Evolutionary conservation across 306 rosid species (phyloP), one percentile per base, ranked within the genome.

Genomic region (Ochetophila trinervis): DNA sequence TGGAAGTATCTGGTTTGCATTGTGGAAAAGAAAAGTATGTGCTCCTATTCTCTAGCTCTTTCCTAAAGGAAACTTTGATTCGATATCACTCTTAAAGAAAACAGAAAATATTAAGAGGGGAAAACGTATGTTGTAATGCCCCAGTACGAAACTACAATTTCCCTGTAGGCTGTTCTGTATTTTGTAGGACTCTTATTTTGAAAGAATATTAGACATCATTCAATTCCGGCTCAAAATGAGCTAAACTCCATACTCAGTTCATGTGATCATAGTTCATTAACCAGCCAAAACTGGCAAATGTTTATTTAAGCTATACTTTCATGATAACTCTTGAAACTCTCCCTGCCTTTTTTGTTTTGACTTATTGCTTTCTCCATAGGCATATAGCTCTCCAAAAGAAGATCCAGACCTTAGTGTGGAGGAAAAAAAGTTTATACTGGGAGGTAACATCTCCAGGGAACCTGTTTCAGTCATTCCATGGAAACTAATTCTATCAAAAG

Each of bases 1-100:
- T 72, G 98, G 98, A 65, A 89, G 95, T 74, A 82, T 92, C 80
- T 92, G 98, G 98, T 89, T 89, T 76, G 91, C 82, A 23, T 57
- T 92, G 53, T 92, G 98, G 98, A 77, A 83, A 70, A 82, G 61
- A 45, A 92, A 89, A 53, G 98, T 92, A 89, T 69, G 85, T 58
- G 71, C 49, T 70, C 55, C 34, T 30, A 69, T 66, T 19, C 71
- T 62, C 74, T 47, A 8, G 20, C 36, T 69, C 66, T 18, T 61
- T 72, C 59, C 62, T 40, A 62, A n/a, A 44, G 44, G 51, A 63
- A 71, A 60, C 13, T 10, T 45, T 36, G 44, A 45, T 59, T 57
- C 45, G 42, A 57, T 16, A 11, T 56, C 20, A 19, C n/a, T 42
- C 27, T 15, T 6, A 51, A 5, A 13, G 5, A 40, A 20, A 36